These are phyloP conservation scores for Lophium mytilinum DNA, from an alignment of 495 filamentous ascomycete genomes.

Conservation along the genomic window DNA sequence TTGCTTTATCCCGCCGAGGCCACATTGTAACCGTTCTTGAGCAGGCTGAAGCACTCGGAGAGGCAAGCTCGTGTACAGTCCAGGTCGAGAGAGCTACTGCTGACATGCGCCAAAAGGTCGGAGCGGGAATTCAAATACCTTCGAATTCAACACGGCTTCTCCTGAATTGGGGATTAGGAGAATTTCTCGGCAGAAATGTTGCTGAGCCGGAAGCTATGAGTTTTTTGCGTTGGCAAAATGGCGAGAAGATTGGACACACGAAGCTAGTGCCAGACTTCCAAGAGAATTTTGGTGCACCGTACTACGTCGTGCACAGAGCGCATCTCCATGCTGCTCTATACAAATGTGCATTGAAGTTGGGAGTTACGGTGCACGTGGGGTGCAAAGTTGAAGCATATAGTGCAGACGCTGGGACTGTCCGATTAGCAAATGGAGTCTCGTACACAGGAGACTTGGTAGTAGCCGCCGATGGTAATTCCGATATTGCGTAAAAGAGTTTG, in stretches of 20 bases:
- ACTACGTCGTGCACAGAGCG: conserved; percentile 41
- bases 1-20: conserved; percentile 39
- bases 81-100: background rate
- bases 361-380: conserved; percentile 52
- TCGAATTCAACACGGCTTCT: conserved; percentile 28
- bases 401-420: conserved; percentile 15
- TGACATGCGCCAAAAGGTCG: conserved; percentile 9
- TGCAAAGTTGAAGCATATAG: conserved; percentile 27
- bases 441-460: conserved; percentile 36
- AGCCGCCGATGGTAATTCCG: conserved; percentile 37
- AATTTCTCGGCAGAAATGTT: conserved; percentile 29
- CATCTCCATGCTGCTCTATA: conserved; percentile 36
- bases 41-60: conserved; percentile 36
- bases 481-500: background rate
- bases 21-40: conserved; percentile 45
- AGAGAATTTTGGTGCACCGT: conserved; percentile 32
- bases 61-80: conserved; percentile 30
- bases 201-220: conserved; percentile 34
- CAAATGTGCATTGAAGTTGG: conserved; percentile 30
- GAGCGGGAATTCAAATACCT: conserved; percentile 26
- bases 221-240: conserved; percentile 40
- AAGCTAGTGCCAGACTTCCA: conserved; percentile 34
- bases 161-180: conserved; percentile 30
- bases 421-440: conserved; percentile 11
- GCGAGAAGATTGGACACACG: conserved; percentile 35